Evolutionary conservation across 805 yeast genomes (phyloP), one percentile per base, ranked within the genome.

Genomic region (Cyberlindnera euphorbiae): DNA sequence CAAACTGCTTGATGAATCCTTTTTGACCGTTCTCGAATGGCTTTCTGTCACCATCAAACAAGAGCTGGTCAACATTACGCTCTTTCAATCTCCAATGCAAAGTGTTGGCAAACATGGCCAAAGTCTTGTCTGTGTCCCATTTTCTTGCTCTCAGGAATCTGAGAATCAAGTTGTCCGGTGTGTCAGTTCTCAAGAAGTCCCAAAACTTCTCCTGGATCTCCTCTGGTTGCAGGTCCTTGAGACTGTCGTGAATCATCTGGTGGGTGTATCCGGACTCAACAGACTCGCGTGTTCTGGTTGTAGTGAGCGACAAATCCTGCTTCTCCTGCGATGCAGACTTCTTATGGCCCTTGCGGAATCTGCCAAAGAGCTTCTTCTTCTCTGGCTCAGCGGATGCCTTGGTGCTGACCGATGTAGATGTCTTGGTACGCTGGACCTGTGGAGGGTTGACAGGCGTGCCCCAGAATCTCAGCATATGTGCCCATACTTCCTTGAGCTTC

Each of bases 61-160:
- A 50, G 45, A 86, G 55, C 12, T 71, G 62, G 50, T 85, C 87
- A 21, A 80, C 77, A 7, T 75, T 64, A 38, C 69, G 68, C 43
- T 75, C 82, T 28, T 69, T 67, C 12, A 65, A 44, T 55, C 97
- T 77, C 95, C 96, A 89, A 43, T 73, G 67, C 47, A 86, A 57
- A 6, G 94, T 79, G 43, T 72, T 67, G n/a, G 80, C 68, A 33
- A 86, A 53, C 95, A 88, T 87, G 15, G 66, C 64, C 38, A 84
- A 56, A 0, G 87, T 70, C 52, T 78, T 75, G 47, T 77, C 80
- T 16, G 79, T 68, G 46, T 82, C 77, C 80, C 87, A 87, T 62
- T 87, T 87, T 62, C 96, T 78, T 26, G 96, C 96, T 49, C 95
- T 71, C 17, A 85, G 61, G 52, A 82, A 89, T 51, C 95, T 73